phyloP scores from a whole-genome alignment of 345 rosid species.

The Hypericum androsaemum region DNA sequence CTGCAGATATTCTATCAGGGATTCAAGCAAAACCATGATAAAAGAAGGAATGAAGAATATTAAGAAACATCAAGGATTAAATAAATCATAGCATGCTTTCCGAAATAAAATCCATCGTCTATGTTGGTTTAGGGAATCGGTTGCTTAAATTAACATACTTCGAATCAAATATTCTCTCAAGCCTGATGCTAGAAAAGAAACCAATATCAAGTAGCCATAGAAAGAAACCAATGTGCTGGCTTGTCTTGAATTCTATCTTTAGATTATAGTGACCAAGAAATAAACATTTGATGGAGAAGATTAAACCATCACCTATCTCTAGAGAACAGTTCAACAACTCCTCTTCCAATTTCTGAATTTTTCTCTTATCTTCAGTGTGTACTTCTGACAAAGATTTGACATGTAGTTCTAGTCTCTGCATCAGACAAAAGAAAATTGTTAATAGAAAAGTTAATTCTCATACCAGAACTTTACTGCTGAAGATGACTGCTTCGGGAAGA shows the following conservation, averaged over 20 bases:
- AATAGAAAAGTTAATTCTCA: neutral
- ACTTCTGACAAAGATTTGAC: conserved; percentile 50
- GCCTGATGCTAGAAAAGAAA: no score
- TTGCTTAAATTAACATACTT: no score
- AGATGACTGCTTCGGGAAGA: neutral
- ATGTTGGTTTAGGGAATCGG: no score
- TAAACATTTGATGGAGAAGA: conserved; percentile 3
- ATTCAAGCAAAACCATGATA: neutral
- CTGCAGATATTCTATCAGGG: conserved; percentile 58
- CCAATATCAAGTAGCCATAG: no score
- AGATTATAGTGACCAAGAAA: neutral
- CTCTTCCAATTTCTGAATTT: conserved; percentile 49
- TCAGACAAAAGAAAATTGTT: conserved; percentile 5
- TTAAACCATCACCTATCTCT: conserved; percentile 70
- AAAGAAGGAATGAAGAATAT: no score
- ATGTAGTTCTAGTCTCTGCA: conserved; percentile 55
- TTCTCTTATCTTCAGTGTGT: conserved; percentile 43
- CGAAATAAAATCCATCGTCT: no score
- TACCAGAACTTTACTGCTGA: neutral
- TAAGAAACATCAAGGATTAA: conserved; percentile 5
- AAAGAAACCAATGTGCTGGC: no score
- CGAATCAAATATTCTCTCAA: no score
- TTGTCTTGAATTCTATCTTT: neutral
- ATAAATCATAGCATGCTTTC: no score
- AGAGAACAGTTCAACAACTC: conserved; percentile 66